phyloP scores from a whole-genome alignment of 1,284 basidiomycete species.

The Cryptococcus neoformans region DNA sequence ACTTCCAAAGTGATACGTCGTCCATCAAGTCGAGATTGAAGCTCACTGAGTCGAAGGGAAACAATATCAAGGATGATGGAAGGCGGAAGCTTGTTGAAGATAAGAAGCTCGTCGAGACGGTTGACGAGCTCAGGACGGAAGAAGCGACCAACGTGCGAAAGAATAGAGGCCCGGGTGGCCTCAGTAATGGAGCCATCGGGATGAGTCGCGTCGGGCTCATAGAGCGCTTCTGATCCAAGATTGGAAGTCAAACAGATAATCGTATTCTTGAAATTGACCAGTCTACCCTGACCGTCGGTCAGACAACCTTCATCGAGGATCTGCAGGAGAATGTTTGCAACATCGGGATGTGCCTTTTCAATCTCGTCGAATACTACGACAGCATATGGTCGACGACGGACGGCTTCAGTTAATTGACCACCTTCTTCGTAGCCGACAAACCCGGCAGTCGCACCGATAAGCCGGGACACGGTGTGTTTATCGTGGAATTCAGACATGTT shows the following conservation, averaged over 20 bases:
- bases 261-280: constrained; percentile 62
- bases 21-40: constrained; percentile 63
- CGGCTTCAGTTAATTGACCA: constrained; percentile 80
- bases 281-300: constrained; percentile 59
- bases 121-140: constrained; percentile 92
- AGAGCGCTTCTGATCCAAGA: constrained; percentile 72
- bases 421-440: constrained; percentile 90
- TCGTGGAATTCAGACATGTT: constrained; percentile 94
- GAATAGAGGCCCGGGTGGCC: constrained; percentile 64
- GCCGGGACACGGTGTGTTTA: constrained; percentile 80
- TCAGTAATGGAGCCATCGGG: constrained; percentile 64
- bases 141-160: constrained; percentile 68
- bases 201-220: constrained; percentile 63
- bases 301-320: constrained; percentile 88
- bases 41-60: constrained; percentile 67
- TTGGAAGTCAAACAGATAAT: constrained; percentile 95
- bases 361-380: constrained; percentile 65
- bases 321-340: constrained; percentile 86
- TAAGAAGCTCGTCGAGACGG: constrained; percentile 78
- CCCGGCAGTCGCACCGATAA: constrained; percentile 88
- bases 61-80: constrained; percentile 74
- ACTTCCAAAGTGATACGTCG: constrained; percentile 71
- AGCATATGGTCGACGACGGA: constrained; percentile 63
- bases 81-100: constrained; percentile 84
- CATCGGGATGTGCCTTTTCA: constrained; percentile 88